Base-by-base conservation (phyloP, 305 asterid genomes). In the Euphrasia arctica region DNA sequence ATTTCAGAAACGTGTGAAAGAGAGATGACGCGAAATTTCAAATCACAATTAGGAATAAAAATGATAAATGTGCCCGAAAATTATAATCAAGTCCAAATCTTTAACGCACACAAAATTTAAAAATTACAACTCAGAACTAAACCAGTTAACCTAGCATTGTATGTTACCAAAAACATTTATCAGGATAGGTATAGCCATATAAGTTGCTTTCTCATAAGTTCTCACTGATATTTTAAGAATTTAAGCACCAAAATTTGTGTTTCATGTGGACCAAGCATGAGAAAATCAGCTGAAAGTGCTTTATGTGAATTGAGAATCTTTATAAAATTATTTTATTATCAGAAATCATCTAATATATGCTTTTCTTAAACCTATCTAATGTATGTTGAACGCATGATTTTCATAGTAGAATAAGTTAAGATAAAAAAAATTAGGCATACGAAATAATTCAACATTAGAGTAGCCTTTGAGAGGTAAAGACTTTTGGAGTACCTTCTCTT, bases 401-500 rank as follows among this genome's bases (percentile, higher is more conserved):
- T 11, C 31, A 29, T 27, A 45, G 62, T 59, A 56, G 15, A 58
- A 52, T 60, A 39, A 59, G 29, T 51, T 13, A 43, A 43, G 68
- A 18, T 54, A 36, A 36, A 25, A 25, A 25, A 51, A 58, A 14
- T 32, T 49, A 50, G 10, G 57, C 11, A 45, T 50, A 42, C 10
- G 64, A 13, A 25, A 54, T 43, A 62, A 58, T 11, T 25, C 5
- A 14, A 34, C 41, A 39, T 29, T 2, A 14, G 29, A 28, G 10
- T 13, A n/a, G 50, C 25, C 27, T 27, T 59, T 54, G 45, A 58
- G 54, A 68, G 47, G 28, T 7, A 54, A 64, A 60, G 55, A 9
- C 34, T 31, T 39, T 52, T 18, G 64, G 56, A 71, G 57, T 81
- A 92, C 98, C 95, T 88, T 83, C 73, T 77, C 80, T 93, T 93